These are phyloP conservation scores for Yarrowia phangngaensis DNA, from an alignment of 805 yeast species.

Conservation along the genomic window DNA sequence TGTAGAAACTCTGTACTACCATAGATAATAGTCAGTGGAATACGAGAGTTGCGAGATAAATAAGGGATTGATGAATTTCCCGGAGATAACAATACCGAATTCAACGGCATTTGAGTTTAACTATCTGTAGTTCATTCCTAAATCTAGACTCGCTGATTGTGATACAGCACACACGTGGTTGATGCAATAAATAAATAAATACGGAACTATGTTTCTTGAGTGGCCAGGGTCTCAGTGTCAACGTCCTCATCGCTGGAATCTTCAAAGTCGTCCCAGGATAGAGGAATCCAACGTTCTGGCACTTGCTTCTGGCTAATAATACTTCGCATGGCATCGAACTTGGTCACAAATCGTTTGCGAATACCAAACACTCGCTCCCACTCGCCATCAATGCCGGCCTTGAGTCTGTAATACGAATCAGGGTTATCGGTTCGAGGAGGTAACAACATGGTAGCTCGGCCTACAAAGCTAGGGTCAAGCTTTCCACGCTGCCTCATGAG, in stretches of 20 bases:
- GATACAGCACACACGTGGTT: too few species aligned
- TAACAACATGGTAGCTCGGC: slow-evolving; percentile 38
- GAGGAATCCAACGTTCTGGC: slow-evolving; percentile 16
- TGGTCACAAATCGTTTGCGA: slow-evolving; percentile 31
- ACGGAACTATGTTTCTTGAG: slow-evolving; percentile 16
- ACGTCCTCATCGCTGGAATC: slow-evolving; percentile 1
- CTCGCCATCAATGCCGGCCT: slow-evolving; percentile 29
- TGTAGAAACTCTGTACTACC: too few species aligned
- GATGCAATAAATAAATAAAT: slow-evolving; percentile 24
- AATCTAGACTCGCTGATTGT: too few species aligned
- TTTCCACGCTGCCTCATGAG: slow-evolving; percentile 39
- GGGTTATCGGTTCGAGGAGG: slow-evolving; percentile 34
- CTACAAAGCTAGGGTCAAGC: slow-evolving; percentile 37
- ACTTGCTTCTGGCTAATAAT: slow-evolving; percentile 17
- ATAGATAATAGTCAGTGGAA: too few species aligned
- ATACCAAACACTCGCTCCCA: slow-evolving; percentile 33
- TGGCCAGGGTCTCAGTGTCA: slow-evolving; percentile 4
- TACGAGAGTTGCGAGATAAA: background rate
- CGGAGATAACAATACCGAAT: too few species aligned
- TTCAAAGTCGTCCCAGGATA: slow-evolving; percentile 10
- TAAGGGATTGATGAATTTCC: background rate
- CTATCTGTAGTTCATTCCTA: too few species aligned
- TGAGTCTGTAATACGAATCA: slow-evolving; percentile 17
- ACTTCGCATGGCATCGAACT: slow-evolving; percentile 19
- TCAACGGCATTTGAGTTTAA: too few species aligned